Conservation (phyloP, 345 rosid species). For the Angophora floribunda region DNA sequence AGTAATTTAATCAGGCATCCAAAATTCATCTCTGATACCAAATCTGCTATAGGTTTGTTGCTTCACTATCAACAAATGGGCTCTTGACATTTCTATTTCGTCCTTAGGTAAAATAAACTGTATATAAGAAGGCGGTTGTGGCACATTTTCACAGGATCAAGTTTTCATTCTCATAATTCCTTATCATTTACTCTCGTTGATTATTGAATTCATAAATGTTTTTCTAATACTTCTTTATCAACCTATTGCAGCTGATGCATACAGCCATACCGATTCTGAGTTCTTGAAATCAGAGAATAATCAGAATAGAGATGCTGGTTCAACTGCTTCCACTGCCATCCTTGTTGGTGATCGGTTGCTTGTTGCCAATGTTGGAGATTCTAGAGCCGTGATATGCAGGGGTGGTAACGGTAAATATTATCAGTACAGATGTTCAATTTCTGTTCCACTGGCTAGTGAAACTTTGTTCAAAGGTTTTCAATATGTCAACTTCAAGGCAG, state of each 20-base stretch:
- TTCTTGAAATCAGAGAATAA: conserved; percentile 82
- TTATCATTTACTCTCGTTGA: conserved; percentile 3
- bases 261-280: conserved; percentile 86
- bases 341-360: conserved; percentile 15
- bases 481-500: neutral
- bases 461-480: neutral
- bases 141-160: neutral
- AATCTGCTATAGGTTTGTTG: conserved; percentile 78
- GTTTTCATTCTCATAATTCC: neutral
- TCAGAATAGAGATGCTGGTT: conserved; percentile 98
- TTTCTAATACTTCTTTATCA: neutral
- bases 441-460: neutral
- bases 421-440: neutral
- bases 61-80: neutral
- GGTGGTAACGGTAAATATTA: conserved; percentile 58
- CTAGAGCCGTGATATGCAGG: neutral
- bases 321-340: conserved; percentile 97
- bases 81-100: neutral
- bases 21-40: conserved; percentile 87
- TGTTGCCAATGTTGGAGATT: neutral
- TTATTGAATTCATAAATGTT: neutral
- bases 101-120: neutral
- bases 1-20: conserved; percentile 94
- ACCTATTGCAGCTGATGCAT: conserved; percentile 73
- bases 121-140: neutral